These are phyloP conservation scores for Madurella fahalii DNA, from an alignment of 2,329 filamentous ascomycete genomes.

Conservation along the genomic window DNA sequence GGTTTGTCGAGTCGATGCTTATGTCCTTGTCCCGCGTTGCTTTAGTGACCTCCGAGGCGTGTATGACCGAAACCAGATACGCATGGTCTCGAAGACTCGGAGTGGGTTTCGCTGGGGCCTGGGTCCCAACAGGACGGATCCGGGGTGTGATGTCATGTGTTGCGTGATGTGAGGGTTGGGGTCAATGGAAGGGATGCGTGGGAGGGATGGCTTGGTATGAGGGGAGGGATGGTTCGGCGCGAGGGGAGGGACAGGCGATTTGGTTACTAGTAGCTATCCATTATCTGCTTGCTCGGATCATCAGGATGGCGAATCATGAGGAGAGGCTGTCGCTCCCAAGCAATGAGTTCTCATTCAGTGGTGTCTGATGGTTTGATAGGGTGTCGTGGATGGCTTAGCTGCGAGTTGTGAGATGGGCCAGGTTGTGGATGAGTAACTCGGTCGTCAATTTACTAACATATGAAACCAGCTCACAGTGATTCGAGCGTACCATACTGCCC, in stretches of 20 bases:
- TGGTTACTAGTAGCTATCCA: background rate
- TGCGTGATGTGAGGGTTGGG: conserved; percentile 34
- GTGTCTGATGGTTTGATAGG: no score
- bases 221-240: background rate
- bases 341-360: no score
- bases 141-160: conserved; percentile 34
- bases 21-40: background rate
- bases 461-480: no score
- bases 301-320: no score
- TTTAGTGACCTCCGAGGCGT: conserved; percentile 28
- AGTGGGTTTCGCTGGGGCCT: conserved; percentile 45
- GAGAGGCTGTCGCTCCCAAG: no score
- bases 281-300: no score
- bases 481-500: no score
- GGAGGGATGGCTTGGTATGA: background rate
- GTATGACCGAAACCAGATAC: conserved; percentile 47
- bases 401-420: no score
- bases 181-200: background rate
- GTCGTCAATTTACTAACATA: no score
- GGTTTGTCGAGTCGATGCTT: background rate
- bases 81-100: conserved; percentile 43
- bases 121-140: conserved; percentile 39
- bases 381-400: no score
- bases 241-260: background rate
- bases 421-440: no score